Base-by-base conservation (phyloP, 1,139 yeast genomes). In the Scheffersomyces insectosa region DNA sequence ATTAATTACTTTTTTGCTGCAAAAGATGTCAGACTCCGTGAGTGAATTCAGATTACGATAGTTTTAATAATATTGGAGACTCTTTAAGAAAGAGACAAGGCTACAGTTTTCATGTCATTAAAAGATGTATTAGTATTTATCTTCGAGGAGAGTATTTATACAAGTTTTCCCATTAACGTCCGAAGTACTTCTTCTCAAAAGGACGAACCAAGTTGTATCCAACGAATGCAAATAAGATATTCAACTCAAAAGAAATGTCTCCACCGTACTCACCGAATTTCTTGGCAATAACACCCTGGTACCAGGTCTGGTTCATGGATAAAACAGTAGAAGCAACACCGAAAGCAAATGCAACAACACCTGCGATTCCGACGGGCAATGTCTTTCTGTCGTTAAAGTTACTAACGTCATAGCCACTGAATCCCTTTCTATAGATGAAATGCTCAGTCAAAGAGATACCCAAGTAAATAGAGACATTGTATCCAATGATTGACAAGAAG, bases 291-390 rank as follows among this genome's bases (percentile, higher is more conserved):
- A 62, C 64, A 6, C 68, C 66, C 27, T 48, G 57, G 45, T 63
- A 63, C 68, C 68, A 63, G 1, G 65, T 52, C 45, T 65, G 68
- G 43, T 62, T 48, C 68, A 63, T 64, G 13, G 61, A 54, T 15
- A 63, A 46, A 1, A 62, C 62, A 2, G 67, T 60, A n/a, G 66
- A 57, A 20, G 58, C 57, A n/a, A 62, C 53, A 3, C 68, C 69
- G 38, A 55, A 61, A 4, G 46, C 39, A 42, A 63, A 63, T 1
- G 60, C 67, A 29, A 57, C 46, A 2, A 60, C 44, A 5, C 66
- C 66, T 3, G 66, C 67, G 36, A 59, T 43, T 2, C 68, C 68
- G 3, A 63, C 50, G 2, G 68, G 67, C 8, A 59, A 43, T 1
- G 61, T 56, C 9, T 48, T 41, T 15, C 47, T 42, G 39, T 55